phyloP scores from a whole-genome alignment of 2,329 filamentous ascomycete genomes.

The Orbilia javanica region DNA sequence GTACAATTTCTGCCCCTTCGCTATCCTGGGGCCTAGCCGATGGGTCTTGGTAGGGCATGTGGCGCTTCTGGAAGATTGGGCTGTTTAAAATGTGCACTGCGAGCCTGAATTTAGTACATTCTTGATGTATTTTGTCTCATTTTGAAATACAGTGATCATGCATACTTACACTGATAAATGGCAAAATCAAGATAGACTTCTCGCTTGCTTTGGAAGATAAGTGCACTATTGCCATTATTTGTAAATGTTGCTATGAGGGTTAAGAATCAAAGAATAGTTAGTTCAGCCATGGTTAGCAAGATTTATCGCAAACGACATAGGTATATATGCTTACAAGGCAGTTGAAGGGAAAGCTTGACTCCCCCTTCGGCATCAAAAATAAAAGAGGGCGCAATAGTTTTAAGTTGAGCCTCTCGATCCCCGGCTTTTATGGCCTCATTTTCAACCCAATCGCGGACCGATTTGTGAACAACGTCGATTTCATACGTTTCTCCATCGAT shows the following conservation, averaged over 20 bases:
- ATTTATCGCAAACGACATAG: not conserved
- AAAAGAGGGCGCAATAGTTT: not conserved
- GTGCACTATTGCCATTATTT: not conserved
- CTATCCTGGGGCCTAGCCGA: not conserved
- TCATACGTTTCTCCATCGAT: conserved; percentile 7
- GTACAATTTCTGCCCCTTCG: not conserved
- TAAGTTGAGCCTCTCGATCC: not conserved
- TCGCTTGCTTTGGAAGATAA: conserved; percentile 8
- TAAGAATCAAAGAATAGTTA: not conserved
- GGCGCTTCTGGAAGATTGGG: not conserved
- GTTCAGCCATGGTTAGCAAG: not conserved
- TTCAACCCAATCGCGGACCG: conserved; percentile 41
- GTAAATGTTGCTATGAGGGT: conserved; percentile 7
- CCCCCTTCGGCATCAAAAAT: not conserved
- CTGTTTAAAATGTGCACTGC: not conserved
- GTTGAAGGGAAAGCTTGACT: conserved; percentile 6
- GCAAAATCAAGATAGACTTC: conserved; percentile 23
- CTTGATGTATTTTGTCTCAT: too few relatives aligned
- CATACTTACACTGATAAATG: conserved; percentile 28
- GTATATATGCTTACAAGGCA: not conserved
- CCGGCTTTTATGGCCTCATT: conserved; percentile 2
- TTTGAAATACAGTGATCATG: too few relatives aligned
- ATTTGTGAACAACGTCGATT: conserved; percentile 37
- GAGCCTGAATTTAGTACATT: not conserved
- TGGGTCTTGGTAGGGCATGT: not conserved